Base-by-base conservation (phyloP, 2,329 filamentous ascomycete genomes). In the Pseudogymnoascus destructans region DNA sequence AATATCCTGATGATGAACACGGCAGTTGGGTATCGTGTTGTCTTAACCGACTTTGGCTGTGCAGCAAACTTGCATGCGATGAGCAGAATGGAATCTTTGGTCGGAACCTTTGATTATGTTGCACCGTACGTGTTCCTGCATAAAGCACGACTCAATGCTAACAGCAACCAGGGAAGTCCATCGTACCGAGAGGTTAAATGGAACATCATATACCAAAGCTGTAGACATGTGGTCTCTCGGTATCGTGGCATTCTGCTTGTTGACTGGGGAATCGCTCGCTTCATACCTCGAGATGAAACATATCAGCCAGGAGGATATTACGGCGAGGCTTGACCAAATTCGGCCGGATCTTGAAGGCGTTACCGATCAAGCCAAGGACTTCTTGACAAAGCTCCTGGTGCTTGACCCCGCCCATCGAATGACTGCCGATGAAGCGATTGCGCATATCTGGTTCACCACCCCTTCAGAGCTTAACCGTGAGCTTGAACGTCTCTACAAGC, bases 391-490 rank as follows among this genome's bases (percentile, higher is more conserved):
- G 23, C 73, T 74, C 56, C 63, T 76, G 2, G 59, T 62, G 13
- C 61, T 67, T 21, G 64, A 71, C 36, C 66, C 70, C 32, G 42
- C 59, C 5, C 30, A 60, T 9, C 66, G 74, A 55, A 67, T 72
- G 52, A 71, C 70, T 19, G 70, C 71, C 4, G 33, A 42, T 1
- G 55, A 69, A 59, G 68, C 70, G 17, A 64, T 70, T 54, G 42
- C 60, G 15, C 72, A 75, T 62, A 36, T 59, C 30, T 76, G 73
- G 73, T 69, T 75, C 59, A 64, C 59, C 15, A 62, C 62, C 17
- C 64, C 64, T 17, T 40, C 23, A 8, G 38, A 60, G 1, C 65
- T 68, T 59, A 65, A 63, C n/a, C 33, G 33, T 9, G 57, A 61
- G 5, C 61, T 68, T 17, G 60, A 66, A 27, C 60, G 64, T n/a